Base-by-base conservation (phyloP, 176 grass and related monocot genomes). In the Eremochloa ophiuroides region DNA sequence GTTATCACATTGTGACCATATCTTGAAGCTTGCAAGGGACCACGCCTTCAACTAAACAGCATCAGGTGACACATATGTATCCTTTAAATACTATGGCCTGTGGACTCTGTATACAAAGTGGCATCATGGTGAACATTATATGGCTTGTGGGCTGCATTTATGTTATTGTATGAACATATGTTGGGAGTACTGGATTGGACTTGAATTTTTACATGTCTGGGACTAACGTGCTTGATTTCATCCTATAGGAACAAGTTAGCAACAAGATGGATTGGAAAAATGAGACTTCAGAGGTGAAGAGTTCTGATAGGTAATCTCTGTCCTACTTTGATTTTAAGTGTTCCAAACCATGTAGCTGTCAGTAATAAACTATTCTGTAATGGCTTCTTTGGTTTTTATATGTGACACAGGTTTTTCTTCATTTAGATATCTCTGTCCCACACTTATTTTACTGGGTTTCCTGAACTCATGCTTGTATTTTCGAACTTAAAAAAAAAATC, bases 251-350 rank as follows among this genome's bases (percentile, higher is more conserved):
- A 50, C 75, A 70, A 84, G 70, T 51, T 33, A 8, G 14, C 63
- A 69, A 53, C 8, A 69, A 69, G 9, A 31, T 41, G 1, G 62
- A 69, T 58, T 26, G 33, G 33, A 58, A 63, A 80, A 75, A 74
- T 14, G 71, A 63, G 17, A 76, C 33, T 76, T 62, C 50, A 50
- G 70, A 85, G 37, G 23, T 51, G 20, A 89, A 62, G 70, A 75
- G 22, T 75, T 80, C 62, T 89, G 87, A 85, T 43, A 85, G 82
- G 87, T 62, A 89, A 35, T 84, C 67, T 80, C n/a, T 35, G 18
- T 73, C 75, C 27, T n/a, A 84, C 75, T 75, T 41, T 31, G 14
- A 53, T 80, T 80, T 84, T 26, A 88, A 84, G 18, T 41, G 14
- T 70, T 75, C 80, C 31, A 69, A 69, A 70, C 30, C 37, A 84